Base-by-base conservation (phyloP, 1,284 basidiomycete species). In the Mrakiaceae sp. region DNA sequence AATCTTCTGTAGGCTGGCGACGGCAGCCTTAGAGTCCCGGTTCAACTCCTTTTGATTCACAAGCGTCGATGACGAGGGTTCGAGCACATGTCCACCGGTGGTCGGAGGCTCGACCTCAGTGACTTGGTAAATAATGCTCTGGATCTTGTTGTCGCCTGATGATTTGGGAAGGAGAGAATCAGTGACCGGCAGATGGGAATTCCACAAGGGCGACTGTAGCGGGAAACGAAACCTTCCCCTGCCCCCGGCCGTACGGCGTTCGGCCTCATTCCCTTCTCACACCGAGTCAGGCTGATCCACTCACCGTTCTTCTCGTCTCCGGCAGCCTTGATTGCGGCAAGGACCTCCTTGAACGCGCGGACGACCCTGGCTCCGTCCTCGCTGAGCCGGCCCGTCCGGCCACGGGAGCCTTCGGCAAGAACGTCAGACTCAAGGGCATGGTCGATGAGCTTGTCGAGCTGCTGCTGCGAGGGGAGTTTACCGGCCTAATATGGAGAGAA, bases 1-100 rank as follows among this genome's bases (percentile, higher is more conserved):
- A 66, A 79, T 76, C 66, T 76, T 75, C 62, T 75, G 71, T 64
- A 79, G 71, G 10, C 76, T 74, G n/a, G 75, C 69, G 59, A 76
- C 71, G 5, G 74, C 74, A 56, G 74, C 69, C 55, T 72, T 69
- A 43, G 74, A 71, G 64, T 80, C 79, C 58, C 71, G 67, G 55
- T 72, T 70, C n/a, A 76, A 66, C 63, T 78, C 74, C 60, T 72
- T 70, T 7, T 68, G 65, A 5, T 40, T 4, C 6, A 8, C 7
- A 4, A 5, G 66, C 67, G 69, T 69, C n/a, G 71, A 63, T 39
- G 71, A 70, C 58, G 74, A 72, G 69, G 72, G 72, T 70, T 74
- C 60, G 49, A 67, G 43, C 27, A 64, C 53, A 61, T 66, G 64
- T n/a, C 57, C 55, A 12, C 10, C 6, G 51, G 12, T 46, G 16